phyloP scores from a whole-genome alignment of 202 grass and related monocot species.

The Schoenoplectus triqueter region DNA sequence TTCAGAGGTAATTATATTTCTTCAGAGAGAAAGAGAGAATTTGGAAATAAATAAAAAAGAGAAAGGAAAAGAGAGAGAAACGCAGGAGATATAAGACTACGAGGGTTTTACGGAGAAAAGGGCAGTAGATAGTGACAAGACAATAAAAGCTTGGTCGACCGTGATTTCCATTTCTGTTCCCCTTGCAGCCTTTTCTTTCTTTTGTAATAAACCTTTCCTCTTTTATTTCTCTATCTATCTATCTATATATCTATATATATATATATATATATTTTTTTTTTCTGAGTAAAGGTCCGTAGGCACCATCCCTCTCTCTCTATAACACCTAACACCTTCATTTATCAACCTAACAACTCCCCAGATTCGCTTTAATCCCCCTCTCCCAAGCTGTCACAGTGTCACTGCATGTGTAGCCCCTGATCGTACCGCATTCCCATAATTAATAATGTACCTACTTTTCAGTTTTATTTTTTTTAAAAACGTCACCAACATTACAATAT shows the following conservation, averaged over 20 bases:
- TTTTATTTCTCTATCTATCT: conserved; percentile 21
- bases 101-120: conserved; percentile 53
- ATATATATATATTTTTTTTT: too few relatives aligned
- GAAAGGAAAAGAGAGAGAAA: neutral
- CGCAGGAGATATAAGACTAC: conserved; percentile 4
- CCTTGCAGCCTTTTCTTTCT: conserved; percentile 41
- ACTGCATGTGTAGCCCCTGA: conserved; percentile 11
- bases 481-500: neutral
- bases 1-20: neutral
- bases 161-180: conserved; percentile 69
- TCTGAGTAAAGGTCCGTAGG: too few relatives aligned
- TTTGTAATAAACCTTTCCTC: conserved; percentile 26
- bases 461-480: neutral
- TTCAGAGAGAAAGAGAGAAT: neutral
- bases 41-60: neutral
- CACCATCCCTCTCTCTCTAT: neutral
- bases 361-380: conserved; percentile 36
- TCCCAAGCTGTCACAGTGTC: conserved; percentile 35
- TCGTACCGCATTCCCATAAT: conserved; percentile 17
- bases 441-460: conserved; percentile 11
- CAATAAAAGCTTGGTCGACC: conserved; percentile 49
- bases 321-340: conserved; percentile 27
- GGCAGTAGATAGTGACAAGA: conserved; percentile 50
- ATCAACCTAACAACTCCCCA: conserved; percentile 18
- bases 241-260: too few relatives aligned